Evolutionary conservation across 768 basidiomycete genomes (phyloP), one percentile per base, ranked within the genome.

Genomic region (Rhodotorula diobovata): DNA sequence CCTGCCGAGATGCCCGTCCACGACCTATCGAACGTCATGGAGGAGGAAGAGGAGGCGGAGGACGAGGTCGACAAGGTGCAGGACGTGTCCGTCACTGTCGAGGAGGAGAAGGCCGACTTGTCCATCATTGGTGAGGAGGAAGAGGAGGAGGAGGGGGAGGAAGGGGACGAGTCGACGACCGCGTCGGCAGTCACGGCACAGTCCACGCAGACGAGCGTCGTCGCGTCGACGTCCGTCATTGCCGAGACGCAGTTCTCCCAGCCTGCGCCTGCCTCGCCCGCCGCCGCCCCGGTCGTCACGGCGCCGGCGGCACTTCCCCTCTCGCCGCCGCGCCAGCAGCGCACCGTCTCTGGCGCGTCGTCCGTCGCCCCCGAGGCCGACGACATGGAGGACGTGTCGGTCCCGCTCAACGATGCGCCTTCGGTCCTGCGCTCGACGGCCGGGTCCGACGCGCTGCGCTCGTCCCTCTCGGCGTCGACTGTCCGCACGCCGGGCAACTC

Each of bases 331-430:
- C 41, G 63, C 2, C 37, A 35, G 37, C 10, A 9, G 10, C 67
- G 71, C 21, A 58, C 54, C 32, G 71, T 72, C 28, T 68, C 68
- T n/a, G 51, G 51, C 34, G 56, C 72, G 4, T 73, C 72, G 7
- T 63, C 68, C 23, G 56, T 67, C 62, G 72, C 64, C 1, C 67
- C 61, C 25, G 72, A 73, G 21, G 72, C 72, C 18, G 72, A 73
- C 45, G 64, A 53, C 37, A 28, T 37, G 2, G 56, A 57, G 43
- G 72, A 73, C 37, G 30, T 50, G 10, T 30, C 68, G 14, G 72
- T 70, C 20, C 72, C 72, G 11, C 72, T 73, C 51, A 73, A 73
- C 68, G 72, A 73, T 32, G 64, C 61, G 7, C 72, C 72, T 20
- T 73, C 72, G 1, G 25, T 61, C 11, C 65, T 63, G 15, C 72